Evolutionary conservation across 345 rosid species (phyloP), one percentile per base, ranked within the genome.

Genomic region (Hibiscus tridactylites): DNA sequence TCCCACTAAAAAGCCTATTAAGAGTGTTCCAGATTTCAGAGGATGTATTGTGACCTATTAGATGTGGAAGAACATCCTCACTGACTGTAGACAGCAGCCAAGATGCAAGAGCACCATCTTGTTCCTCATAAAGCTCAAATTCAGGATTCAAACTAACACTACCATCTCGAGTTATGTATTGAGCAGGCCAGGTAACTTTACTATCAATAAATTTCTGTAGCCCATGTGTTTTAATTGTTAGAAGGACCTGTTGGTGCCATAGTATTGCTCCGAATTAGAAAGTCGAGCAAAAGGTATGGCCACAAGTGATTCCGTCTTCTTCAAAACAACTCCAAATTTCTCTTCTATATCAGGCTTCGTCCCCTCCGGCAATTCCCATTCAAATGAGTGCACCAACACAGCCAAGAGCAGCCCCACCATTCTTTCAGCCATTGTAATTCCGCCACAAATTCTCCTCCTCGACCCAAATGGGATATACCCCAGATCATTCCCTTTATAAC

Each of bases 401-500:
- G 31, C 61, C 12, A 77, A 31, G 2, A 49, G 21, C 16, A 28
- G 29, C 6, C 4, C 33, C 1, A 28, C 0, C 70, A 72, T 68
- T 35, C 13, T 81, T 8, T 81, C 79, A 0, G 54, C 74, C 8
- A 80, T 1, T 35, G 59, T 28, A 68, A 77, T 37, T 19, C 83
- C 74, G 2, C 58, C 29, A 12, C 74, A 77, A 2, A 71, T 74
- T 33, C 80, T 80, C 67, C 80, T 71, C 78, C 65, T 0, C 0
- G 78, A 74, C 28, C 77, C 77, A 64, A 75, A 75, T 1, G 75
- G 82, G 17, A 79, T 47, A 5, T 71, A 42, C 24, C 78, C 58
- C 1, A 0, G 9, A 26, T 68, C 62, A 5, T 47, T 47, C 16
- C 58, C 9, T 53, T 17, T 8, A n/a, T 53, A n/a, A 17, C 53